phyloP scores from a whole-genome alignment of 306 rosid genomes.

The Lathyrus oleraceus region DNA sequence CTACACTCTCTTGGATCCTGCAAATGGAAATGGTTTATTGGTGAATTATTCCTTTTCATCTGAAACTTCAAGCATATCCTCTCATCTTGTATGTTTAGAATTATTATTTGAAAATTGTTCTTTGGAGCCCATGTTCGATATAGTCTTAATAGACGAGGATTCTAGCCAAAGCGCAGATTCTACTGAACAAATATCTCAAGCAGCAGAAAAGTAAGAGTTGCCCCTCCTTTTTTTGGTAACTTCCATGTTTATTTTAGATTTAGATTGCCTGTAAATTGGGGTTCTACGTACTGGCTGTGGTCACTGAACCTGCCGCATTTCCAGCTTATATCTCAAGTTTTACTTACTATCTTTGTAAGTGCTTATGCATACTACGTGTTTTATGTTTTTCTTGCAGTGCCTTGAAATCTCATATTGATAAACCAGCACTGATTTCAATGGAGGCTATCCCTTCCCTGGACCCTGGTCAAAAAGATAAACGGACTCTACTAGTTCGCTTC shows the following conservation, averaged over 20 bases:
- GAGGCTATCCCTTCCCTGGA: constrained; percentile 76
- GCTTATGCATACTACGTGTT: constrained; percentile 34
- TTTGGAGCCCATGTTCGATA: constrained; percentile 62
- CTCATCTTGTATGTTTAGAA: constrained; percentile 76
- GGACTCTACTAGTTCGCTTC: constrained; percentile 72
- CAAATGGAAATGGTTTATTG: constrained; percentile 85
- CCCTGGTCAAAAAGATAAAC: constrained; percentile 65
- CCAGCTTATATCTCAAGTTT: constrained; percentile 14
- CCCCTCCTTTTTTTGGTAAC: constrained; percentile 20
- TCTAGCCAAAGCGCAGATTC: constrained; percentile 55
- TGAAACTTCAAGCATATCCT: constrained; percentile 67
- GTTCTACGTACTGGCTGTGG: constrained; percentile 9
- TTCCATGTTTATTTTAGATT: constrained; percentile 2
- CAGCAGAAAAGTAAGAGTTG: constrained; percentile 60
- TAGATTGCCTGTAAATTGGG: constrained; percentile 31
- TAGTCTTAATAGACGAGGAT: constrained; percentile 66
- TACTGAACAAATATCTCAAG: constrained; percentile 42
- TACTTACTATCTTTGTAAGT: constrained; percentile 18
- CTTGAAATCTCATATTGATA: constrained; percentile 43
- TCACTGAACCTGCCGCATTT: constrained; percentile 9
- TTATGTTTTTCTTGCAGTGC: constrained; percentile 58
- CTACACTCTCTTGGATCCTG: constrained; percentile 73
- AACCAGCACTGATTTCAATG: constrained; percentile 55
- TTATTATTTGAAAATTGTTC: constrained; percentile 77
- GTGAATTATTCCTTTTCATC: constrained; percentile 85